Evolutionary conservation across 2,329 filamentous ascomycete genomes (phyloP), one percentile per base, ranked within the genome.

Genomic region (Diaporthe sp.): DNA sequence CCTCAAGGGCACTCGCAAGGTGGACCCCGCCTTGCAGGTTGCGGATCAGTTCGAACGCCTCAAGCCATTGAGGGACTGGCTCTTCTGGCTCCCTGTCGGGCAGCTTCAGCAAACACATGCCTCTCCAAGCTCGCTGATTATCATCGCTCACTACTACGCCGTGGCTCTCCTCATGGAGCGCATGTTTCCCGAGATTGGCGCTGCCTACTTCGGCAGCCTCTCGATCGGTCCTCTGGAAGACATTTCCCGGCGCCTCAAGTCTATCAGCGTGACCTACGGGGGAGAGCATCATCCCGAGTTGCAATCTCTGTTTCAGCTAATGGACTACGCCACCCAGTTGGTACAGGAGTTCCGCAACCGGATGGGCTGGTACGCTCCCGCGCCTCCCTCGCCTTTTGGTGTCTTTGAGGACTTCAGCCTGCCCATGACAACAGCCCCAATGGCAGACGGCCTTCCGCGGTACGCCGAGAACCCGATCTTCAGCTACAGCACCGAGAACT

Each of bases 61-160:
- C 15, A 96, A 97, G 77, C 93, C 94, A 13, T 89, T 99, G 74
- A 91, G 96, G 72, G 94, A 94, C 78, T 98, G 96, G 95, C 90
- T 98, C 22, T 98, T 98, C 84, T 98, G 96, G 95, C 91, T 98
- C 72, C 97, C 97, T 0, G 92, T 98, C 44, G 92, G 92, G 77
- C 93, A 96, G 79, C 88, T 98, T 35, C 93, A 96, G 81, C 91
- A 92, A 77, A 93, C 92, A 61, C 91, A 93, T 68, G 91, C 91
- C 47, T 95, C 96, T 77, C 90, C 94, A 32, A 94, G 91, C 75
- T 93, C 95, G 1, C 88, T 98, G 77, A 88, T 97, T 70, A 92
- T 97, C 76, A 92, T 98, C 71, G 94, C 95, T 15, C 94, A 98
- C 81, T 95, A 98, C 82, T 98, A 98, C 85, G 96, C 94, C 0